phyloP scores from a whole-genome alignment of 2,329 filamentous ascomycete genomes.

The Talaromyces sp. region DNA sequence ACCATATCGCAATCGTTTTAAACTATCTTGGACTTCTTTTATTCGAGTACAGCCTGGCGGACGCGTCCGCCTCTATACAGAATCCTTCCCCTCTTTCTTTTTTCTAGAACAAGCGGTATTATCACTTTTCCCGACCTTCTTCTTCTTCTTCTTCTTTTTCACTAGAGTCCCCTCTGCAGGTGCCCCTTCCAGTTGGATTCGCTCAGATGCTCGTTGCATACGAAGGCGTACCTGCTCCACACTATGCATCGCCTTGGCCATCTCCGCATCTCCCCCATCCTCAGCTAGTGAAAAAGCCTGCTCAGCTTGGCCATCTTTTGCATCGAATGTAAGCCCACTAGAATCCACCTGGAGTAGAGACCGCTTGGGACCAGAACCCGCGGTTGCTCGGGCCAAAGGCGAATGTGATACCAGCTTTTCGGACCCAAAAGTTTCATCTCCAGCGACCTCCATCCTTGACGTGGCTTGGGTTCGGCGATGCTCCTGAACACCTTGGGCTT shows the following conservation, averaged over 20 bases:
- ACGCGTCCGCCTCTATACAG: constrained; percentile 11
- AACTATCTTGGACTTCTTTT: neutral
- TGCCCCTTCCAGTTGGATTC: constrained; percentile 53
- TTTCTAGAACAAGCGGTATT: constrained; percentile 1
- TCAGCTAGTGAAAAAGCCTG: constrained; percentile 31
- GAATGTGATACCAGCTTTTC: constrained; percentile 47
- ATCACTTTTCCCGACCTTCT: constrained; percentile 14
- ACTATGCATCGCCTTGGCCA: constrained; percentile 84
- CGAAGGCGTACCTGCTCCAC: constrained; percentile 83
- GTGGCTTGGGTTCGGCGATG: constrained; percentile 49
- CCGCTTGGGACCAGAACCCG: constrained; percentile 55
- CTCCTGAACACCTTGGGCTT: constrained; percentile 27
- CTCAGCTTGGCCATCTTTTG: constrained; percentile 37
- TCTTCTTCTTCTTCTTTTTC: constrained; percentile 61
- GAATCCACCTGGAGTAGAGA: constrained; percentile 83
- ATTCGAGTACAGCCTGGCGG: neutral
- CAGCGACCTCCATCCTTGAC: constrained; percentile 66
- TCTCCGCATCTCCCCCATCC: constrained; percentile 80
- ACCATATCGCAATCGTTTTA: neutral
- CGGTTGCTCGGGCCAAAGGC: constrained; percentile 34
- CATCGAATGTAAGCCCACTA: constrained; percentile 74
- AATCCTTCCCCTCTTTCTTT: constrained; percentile 26
- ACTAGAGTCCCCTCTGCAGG: constrained; percentile 50
- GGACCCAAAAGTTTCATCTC: constrained; percentile 70
- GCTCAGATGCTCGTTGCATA: constrained; percentile 64